Percentiles rank a stretch among this genome's conserved stretches.
Conservation (phyloP, 208 protist genomes). For the Trypanosoma theileri region DNA sequence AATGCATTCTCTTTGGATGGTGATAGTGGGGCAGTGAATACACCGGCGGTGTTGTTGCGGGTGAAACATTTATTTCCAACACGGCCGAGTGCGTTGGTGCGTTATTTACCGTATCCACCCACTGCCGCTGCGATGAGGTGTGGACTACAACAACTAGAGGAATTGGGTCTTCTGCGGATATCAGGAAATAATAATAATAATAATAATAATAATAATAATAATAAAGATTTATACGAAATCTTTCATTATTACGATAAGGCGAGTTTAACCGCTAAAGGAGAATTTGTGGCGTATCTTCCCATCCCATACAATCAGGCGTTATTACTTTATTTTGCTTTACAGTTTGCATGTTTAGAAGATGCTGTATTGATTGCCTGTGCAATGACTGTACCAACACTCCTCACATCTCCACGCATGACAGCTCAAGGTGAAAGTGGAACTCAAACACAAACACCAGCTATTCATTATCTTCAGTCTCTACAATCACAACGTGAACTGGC, state of each 20-base stretch:
- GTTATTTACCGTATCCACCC: constrained; percentile 42
- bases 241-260: constrained; percentile 27
- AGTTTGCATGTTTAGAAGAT: constrained; percentile 77
- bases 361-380: constrained; percentile 69
- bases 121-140: constrained; percentile 18
- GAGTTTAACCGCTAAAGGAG: constrained; percentile 48
- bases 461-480: constrained; percentile 23
- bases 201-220: background rate
- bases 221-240: constrained; percentile 1
- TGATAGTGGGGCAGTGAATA: constrained; percentile 32
- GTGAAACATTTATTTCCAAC: constrained; percentile 54
- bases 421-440: constrained; percentile 3
- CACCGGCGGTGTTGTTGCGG: constrained; percentile 50
- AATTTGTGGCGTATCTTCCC: constrained; percentile 57
- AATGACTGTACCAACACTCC: constrained; percentile 67
- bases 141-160: constrained; percentile 47
- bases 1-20: background rate
- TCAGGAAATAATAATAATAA: background rate
- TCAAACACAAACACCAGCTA: constrained; percentile 12
- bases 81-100: constrained; percentile 23
- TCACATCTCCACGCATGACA: constrained; percentile 40
- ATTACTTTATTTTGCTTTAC: constrained; percentile 62
- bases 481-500: constrained; percentile 19
- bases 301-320: constrained; percentile 56
- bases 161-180: constrained; percentile 45